Evolutionary conservation across 805 yeast genomes (phyloP).

Genomic region (Sugiyamaella valdiviana): DNA sequence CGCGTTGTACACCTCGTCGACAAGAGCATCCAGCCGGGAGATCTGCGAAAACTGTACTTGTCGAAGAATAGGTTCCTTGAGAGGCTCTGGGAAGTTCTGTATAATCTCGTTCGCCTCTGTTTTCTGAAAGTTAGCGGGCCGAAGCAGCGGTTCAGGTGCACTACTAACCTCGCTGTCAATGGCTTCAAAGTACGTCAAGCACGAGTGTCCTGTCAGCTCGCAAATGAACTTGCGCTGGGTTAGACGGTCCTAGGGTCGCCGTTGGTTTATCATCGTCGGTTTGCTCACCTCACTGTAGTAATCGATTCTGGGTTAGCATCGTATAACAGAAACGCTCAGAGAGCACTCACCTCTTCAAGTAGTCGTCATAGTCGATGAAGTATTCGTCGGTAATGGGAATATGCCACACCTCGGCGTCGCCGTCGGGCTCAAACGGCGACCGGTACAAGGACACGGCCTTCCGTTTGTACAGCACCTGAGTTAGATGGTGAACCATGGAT

Average conservation of each 20-base stretch:
- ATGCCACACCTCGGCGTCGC: slow-evolving; percentile 62
- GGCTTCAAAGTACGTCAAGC: slow-evolving; percentile 88
- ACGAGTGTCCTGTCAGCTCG: slow-evolving; percentile 91
- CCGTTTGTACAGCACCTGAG: slow-evolving; percentile 35
- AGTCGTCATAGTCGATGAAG: slow-evolving; percentile 72
- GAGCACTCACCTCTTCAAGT: slow-evolving; percentile 35
- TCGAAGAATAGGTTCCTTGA: slow-evolving; percentile 86
- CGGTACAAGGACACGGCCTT: slow-evolving; percentile 24
- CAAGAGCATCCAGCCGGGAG: slow-evolving; percentile 77
- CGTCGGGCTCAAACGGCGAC: slow-evolving; percentile 18
- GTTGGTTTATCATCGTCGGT: background rate
- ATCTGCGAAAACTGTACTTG: slow-evolving; percentile 74
- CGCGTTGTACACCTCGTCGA: slow-evolving; percentile 73
- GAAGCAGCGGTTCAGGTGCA: background rate
- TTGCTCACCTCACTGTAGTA: slow-evolving; percentile 30
- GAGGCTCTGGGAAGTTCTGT: slow-evolving; percentile 78
- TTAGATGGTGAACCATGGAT: background rate
- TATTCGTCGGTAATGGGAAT: slow-evolving; percentile 86
- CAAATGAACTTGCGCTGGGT: slow-evolving; percentile 71
- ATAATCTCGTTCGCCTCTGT: slow-evolving; percentile 52
- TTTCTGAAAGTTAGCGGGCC: slow-evolving; percentile 2
- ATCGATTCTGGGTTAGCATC: slow-evolving; percentile 26
- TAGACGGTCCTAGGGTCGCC: background rate
- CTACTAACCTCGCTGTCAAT: slow-evolving; percentile 53
- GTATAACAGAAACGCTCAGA: background rate